Percentiles rank a stretch among this genome's conserved stretches.
These are phyloP conservation scores for Hura crepitans DNA, from an alignment of 441 rosid genomes.

Conservation along the genomic window DNA sequence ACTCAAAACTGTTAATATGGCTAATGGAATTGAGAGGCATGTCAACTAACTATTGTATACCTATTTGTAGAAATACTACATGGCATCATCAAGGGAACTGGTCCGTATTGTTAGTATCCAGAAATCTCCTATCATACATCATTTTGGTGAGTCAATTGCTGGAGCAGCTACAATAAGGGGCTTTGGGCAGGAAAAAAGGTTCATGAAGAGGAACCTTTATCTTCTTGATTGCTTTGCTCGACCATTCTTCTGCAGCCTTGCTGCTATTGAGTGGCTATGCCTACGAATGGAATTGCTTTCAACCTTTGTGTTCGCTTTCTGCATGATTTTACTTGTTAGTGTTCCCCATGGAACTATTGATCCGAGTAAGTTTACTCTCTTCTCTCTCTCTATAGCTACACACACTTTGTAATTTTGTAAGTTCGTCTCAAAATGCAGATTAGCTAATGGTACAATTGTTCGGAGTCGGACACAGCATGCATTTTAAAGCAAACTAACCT, in stretches of 20 bases:
- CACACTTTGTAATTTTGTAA: neutral
- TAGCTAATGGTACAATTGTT: neutral
- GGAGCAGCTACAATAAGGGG: conserved; percentile 99
- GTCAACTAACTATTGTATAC: conserved; percentile 13
- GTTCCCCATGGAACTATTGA: conserved; percentile 94
- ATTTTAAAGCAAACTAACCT: neutral
- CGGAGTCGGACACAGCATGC: neutral
- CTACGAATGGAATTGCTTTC: conserved; percentile 98
- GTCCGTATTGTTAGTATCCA: conserved; percentile 99
- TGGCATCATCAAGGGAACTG: conserved; percentile 98
- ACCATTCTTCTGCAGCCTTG: conserved; percentile 96
- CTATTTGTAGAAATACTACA: conserved; percentile 87
- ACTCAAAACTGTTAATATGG: conserved; percentile 7
- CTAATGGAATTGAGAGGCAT: conserved; percentile 1
- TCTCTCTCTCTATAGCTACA: neutral
- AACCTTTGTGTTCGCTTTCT: conserved; percentile 92
- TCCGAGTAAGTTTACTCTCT: conserved; percentile 66
- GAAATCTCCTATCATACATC: conserved; percentile 93
- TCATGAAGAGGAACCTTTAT: conserved; percentile 94
- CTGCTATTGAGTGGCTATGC: conserved; percentile 99
- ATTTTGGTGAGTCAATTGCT: conserved; percentile 97
- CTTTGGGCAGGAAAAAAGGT: conserved; percentile 95
- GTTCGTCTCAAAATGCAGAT: neutral
- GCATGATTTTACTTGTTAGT: conserved; percentile 97
- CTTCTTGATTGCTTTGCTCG: conserved; percentile 99